Conservation (phyloP, 2,329 filamentous ascomycete genomes). For the Amauroascus verrucosus region DNA sequence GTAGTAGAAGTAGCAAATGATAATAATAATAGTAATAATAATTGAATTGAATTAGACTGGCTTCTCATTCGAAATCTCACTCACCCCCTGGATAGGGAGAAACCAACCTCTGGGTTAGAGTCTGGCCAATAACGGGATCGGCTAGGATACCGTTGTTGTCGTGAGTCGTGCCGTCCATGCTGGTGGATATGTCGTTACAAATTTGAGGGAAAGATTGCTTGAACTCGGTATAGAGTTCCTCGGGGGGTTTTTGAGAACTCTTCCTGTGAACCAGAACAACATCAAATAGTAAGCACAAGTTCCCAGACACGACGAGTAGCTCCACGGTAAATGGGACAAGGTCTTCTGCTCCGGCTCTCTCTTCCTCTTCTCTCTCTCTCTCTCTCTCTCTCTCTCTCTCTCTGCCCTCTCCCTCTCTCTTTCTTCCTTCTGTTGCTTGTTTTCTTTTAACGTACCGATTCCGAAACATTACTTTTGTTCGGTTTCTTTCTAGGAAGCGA, state of each 20-base stretch:
- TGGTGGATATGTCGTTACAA: conserved; percentile 35
- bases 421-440: background rate
- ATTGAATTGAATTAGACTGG: background rate
- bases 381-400: background rate
- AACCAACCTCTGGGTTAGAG: conserved; percentile 15
- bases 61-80: conserved; percentile 9
- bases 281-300: background rate
- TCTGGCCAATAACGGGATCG: conserved; percentile 11
- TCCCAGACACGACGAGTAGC: background rate
- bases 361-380: background rate
- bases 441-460: conserved; percentile 34
- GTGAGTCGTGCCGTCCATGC: conserved; percentile 1
- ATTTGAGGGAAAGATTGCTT: conserved; percentile 73
- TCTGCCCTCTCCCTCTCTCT: background rate
- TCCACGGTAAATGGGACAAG: background rate
- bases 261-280: conserved; percentile 41
- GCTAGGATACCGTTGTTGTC: conserved; percentile 3
- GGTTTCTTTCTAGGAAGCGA: conserved; percentile 19
- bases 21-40: too few species aligned
- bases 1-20: background rate
- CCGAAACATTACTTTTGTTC: conserved; percentile 33
- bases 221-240: conserved; percentile 75
- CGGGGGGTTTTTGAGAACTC: conserved; percentile 73
- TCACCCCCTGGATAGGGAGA: conserved; percentile 9
- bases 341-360: background rate